Percentiles rank a stretch among this genome's conserved stretches.
phyloP scores from a whole-genome alignment of 306 rosid species.

The Erythrophleum fordii region DNA sequence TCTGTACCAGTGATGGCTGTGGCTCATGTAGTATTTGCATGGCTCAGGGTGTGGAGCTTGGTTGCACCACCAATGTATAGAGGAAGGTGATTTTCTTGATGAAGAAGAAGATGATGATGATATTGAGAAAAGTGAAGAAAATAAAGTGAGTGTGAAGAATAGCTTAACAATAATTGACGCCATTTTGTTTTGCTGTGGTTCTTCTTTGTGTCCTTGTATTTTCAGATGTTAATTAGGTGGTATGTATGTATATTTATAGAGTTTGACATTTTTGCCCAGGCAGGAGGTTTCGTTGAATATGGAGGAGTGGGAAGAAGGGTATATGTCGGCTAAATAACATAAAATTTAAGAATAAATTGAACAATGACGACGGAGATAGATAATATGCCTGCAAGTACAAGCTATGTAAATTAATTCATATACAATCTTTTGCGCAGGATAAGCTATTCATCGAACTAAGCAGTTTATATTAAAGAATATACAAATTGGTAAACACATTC shows the following conservation, averaged over 20 bases:
- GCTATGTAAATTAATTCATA: not conserved
- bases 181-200: slow-evolving; percentile 28
- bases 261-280: not conserved
- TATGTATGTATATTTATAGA: not conserved
- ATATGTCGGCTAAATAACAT: not conserved
- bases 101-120: slow-evolving; percentile 42
- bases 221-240: not conserved
- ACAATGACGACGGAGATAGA: not conserved
- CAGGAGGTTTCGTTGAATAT: not conserved
- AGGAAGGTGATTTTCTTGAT: slow-evolving; percentile 24
- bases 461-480: too few species aligned
- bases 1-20: slow-evolving; percentile 8
- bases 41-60: slow-evolving; percentile 71
- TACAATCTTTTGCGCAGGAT: too few species aligned
- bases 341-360: not conserved
- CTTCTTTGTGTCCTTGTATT: slow-evolving; percentile 20
- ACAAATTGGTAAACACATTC: too few species aligned
- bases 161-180: slow-evolving; percentile 42
- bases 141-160: slow-evolving; percentile 33
- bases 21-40: slow-evolving; percentile 61
- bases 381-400: not conserved
- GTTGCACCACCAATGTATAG: slow-evolving; percentile 74
- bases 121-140: slow-evolving; percentile 46
- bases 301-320: slow-evolving; percentile 39
- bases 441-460: too few species aligned